Conservation (phyloP, 495 filamentous ascomycete species). For the Pyrenopolyporus hunteri region DNA sequence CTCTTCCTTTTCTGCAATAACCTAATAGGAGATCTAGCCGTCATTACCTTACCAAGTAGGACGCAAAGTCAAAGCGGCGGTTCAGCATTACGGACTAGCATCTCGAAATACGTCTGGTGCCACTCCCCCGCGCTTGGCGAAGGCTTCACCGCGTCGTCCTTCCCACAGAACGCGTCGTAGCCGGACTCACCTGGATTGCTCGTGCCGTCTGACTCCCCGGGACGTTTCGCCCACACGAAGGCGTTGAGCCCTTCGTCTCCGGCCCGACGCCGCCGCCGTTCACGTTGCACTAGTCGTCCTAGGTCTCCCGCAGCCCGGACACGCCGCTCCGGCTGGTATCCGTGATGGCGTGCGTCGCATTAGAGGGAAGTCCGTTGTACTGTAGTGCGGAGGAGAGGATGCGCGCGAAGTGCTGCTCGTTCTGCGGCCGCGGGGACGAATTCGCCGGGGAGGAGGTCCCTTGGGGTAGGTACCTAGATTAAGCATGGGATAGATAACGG, state of each 20-base stretch:
- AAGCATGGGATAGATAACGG: too few relatives aligned
- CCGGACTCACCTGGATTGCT: constrained; percentile 54
- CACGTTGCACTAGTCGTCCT: constrained; percentile 76
- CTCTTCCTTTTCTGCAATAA: too few relatives aligned
- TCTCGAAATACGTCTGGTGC: constrained; percentile 70
- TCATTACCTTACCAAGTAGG: too few relatives aligned
- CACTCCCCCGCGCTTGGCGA: constrained; percentile 67
- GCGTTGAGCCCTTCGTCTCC: constrained; percentile 62
- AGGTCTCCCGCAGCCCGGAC: constrained; percentile 58
- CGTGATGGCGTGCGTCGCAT: constrained; percentile 57
- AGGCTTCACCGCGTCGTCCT: constrained; percentile 49
- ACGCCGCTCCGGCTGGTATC: constrained; percentile 62
- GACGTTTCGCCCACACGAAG: constrained; percentile 72
- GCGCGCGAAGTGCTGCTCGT: constrained; percentile 67
- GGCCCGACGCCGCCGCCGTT: constrained; percentile 68
- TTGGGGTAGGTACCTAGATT: not conserved
- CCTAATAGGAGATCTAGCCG: too few relatives aligned
- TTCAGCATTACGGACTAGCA: constrained; percentile 39
- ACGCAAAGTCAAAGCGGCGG: not conserved
- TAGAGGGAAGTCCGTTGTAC: constrained; percentile 52
- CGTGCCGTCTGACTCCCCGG: constrained; percentile 70
- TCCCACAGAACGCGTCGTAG: constrained; percentile 65
- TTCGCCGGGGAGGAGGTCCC: constrained; percentile 56
- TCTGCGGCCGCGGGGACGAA: constrained; percentile 56
- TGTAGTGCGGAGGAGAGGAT: constrained; percentile 60